A percentile compares a stretch with the other conserved stretches of the same genome.
phyloP scores from a whole-genome alignment of 2,329 filamentous ascomycete species.

The Trichoderma oligosporum region DNA sequence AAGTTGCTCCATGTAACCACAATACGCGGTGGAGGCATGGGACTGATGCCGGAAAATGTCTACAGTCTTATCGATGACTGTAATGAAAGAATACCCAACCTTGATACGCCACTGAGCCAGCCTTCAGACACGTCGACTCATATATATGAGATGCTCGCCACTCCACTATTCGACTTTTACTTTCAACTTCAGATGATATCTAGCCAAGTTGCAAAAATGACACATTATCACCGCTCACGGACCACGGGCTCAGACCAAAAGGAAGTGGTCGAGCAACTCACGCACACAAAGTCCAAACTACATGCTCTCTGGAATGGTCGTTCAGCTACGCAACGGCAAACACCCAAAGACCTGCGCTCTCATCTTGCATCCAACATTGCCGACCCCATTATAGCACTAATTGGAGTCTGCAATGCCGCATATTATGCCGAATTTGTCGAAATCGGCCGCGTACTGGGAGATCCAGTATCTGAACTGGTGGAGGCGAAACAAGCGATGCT shows the following conservation, averaged over 20 bases:
- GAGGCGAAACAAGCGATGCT: conserved; percentile 21
- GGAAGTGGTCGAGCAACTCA: conserved; percentile 21
- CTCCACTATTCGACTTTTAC: conserved; percentile 25
- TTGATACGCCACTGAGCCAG: not conserved
- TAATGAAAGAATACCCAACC: not conserved
- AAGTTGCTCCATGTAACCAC: conserved; percentile 22
- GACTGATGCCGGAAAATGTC: conserved; percentile 20
- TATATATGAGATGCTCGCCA: conserved; percentile 21
- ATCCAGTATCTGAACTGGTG: conserved; percentile 21
- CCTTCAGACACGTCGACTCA: conserved; percentile 13
- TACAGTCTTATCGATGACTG: conserved; percentile 16
- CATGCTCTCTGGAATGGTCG: conserved; percentile 21
- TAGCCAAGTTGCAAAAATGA: conserved; percentile 22
- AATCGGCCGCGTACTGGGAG: conserved; percentile 25
- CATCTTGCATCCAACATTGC: conserved; percentile 22
- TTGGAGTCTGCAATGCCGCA: conserved; percentile 23
- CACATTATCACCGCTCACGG: conserved; percentile 27
- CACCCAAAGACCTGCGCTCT: conserved; percentile 18
- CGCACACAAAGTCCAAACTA: conserved; percentile 19
- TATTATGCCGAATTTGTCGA: conserved; percentile 26
- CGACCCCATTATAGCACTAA: conserved; percentile 20
- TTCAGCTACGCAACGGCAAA: conserved; percentile 20
- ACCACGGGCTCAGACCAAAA: conserved; percentile 24
- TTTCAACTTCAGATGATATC: conserved; percentile 24
- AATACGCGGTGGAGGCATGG: conserved; percentile 21